Conservation (phyloP, 257 asterid species). For the Forsythia suspensa region DNA sequence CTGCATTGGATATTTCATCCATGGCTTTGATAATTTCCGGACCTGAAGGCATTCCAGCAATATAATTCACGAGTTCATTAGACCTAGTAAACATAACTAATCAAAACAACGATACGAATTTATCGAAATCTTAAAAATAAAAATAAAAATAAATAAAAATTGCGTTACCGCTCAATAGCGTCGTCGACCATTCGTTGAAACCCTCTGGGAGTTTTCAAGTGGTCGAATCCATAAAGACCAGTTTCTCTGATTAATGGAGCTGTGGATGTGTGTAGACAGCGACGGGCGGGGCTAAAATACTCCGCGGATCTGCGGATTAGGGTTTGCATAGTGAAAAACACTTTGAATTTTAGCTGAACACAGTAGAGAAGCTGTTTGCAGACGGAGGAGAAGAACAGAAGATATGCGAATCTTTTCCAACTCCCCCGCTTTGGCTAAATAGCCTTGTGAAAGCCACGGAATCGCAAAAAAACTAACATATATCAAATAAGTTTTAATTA, state of each 20-base stretch:
- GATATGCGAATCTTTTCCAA: too few relatives aligned
- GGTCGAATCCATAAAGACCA: slow-evolving; percentile 86
- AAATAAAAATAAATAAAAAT: background rate
- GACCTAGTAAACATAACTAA: slow-evolving; percentile 56
- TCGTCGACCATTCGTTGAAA: slow-evolving; percentile 92
- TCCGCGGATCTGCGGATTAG: slow-evolving; percentile 40
- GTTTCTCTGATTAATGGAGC: slow-evolving; percentile 49
- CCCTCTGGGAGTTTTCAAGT: slow-evolving; percentile 79
- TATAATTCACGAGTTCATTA: slow-evolving; percentile 65
- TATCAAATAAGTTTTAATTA: too few relatives aligned
- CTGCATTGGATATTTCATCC: slow-evolving; percentile 95
- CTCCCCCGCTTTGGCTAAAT: too few relatives aligned
- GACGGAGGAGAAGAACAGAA: background rate
- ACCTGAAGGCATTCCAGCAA: slow-evolving; percentile 82
- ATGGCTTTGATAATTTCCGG: slow-evolving; percentile 70
- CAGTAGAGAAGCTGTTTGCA: background rate
- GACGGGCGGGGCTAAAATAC: slow-evolving; percentile 29
- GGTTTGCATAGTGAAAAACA: slow-evolving; percentile 38
- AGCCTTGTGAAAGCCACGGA: too few relatives aligned
- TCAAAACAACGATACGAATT: background rate
- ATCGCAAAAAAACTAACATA: too few relatives aligned
- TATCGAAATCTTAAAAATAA: background rate
- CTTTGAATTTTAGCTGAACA: background rate
- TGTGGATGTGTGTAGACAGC: slow-evolving; percentile 43
- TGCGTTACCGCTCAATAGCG: slow-evolving; percentile 73